phyloP scores from a whole-genome alignment of 129 eudicot genomes.

The Scalesia atractyloides region DNA sequence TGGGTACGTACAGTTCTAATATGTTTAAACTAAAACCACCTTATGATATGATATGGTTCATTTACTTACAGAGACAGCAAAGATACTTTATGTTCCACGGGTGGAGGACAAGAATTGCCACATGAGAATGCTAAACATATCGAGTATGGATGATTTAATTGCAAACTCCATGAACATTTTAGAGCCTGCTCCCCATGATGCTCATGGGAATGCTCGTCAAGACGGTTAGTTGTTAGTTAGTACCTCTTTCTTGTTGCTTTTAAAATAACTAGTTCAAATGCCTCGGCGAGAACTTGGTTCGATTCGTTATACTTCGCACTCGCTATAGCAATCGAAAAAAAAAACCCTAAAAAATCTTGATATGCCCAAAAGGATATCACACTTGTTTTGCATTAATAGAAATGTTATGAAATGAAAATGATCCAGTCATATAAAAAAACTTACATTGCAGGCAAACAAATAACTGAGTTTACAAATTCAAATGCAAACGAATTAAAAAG shows the following conservation, averaged over 20 bases:
- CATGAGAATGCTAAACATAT: conserved; percentile 90
- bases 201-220: conserved; percentile 85
- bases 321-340: too few species aligned
- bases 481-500: too few species aligned
- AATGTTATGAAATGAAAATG: too few species aligned
- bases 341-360: too few species aligned
- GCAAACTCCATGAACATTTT: conserved; percentile 95
- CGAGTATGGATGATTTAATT: conserved; percentile 70
- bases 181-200: conserved; percentile 87
- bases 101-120: conserved; percentile 93
- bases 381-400: too few species aligned
- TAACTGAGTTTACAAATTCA: too few species aligned
- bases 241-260: neutral
- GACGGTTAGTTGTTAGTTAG: conserved; percentile 52
- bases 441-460: too few species aligned
- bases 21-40: neutral
- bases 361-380: too few species aligned
- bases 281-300: too few species aligned
- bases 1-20: too few species aligned
- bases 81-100: conserved; percentile 89
- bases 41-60: neutral
- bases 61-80: conserved; percentile 30
- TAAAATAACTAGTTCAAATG: neutral
- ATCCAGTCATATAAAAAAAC: too few species aligned
- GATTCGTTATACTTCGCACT: too few species aligned